Percentiles rank a stretch among this genome's conserved stretches.
These are phyloP conservation scores for Fusarium camptoceras DNA, from an alignment of 2,329 filamentous ascomycete species.

Conservation along the genomic window DNA sequence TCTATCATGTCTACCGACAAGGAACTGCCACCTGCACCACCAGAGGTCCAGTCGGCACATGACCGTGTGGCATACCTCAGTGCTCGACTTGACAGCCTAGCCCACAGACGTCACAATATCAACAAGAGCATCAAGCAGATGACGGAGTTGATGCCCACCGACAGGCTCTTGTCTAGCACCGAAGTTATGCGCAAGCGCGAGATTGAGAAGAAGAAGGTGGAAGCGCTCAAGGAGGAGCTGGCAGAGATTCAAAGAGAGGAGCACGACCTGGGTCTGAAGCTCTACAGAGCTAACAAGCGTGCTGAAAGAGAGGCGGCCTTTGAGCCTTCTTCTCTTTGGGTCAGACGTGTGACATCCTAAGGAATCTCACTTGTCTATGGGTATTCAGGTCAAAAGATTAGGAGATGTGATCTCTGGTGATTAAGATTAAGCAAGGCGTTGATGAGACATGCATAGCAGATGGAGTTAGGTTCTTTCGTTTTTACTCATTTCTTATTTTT, in stretches of 20 bases:
- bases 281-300: slow-evolving; percentile 80
- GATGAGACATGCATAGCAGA: slow-evolving; percentile 41
- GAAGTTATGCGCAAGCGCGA: slow-evolving; percentile 70
- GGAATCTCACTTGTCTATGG: background rate
- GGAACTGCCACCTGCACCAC: slow-evolving; percentile 70
- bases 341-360: slow-evolving; percentile 78
- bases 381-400: slow-evolving; percentile 17
- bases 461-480: slow-evolving; percentile 33
- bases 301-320: slow-evolving; percentile 74
- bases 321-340: slow-evolving; percentile 79
- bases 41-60: slow-evolving; percentile 66
- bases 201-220: slow-evolving; percentile 72
- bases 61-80: slow-evolving; percentile 76
- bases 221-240: slow-evolving; percentile 73
- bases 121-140: slow-evolving; percentile 79
- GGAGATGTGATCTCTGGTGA: slow-evolving; percentile 10
- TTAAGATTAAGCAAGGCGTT: slow-evolving; percentile 43
- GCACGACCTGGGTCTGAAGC: slow-evolving; percentile 80
- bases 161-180: slow-evolving; percentile 74
- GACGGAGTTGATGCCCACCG: slow-evolving; percentile 80
- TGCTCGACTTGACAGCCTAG: slow-evolving; percentile 72
- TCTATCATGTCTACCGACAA: slow-evolving; percentile 63
- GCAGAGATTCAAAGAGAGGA: slow-evolving; percentile 80
- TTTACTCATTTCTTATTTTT: slow-evolving; percentile 22
- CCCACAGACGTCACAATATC: slow-evolving; percentile 77